Conservation (phyloP, 2,329 filamentous ascomycete genomes). For the Trichoderma atrobrunneum region DNA sequence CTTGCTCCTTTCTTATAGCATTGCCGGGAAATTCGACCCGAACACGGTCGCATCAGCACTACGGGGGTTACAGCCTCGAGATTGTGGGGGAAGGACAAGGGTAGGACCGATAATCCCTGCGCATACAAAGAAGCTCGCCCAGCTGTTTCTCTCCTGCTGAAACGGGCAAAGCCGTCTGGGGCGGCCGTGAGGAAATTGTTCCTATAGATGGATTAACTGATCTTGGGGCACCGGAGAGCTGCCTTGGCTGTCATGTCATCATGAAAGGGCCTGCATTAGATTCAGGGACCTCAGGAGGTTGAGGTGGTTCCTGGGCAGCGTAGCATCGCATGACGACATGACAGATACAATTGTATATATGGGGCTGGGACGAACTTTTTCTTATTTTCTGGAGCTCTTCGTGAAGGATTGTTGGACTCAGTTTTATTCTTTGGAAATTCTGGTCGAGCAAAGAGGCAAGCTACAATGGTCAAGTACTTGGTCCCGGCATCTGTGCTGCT, state of each 20-base stretch:
- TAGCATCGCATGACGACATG: slow-evolving; percentile 12
- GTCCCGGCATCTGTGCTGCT: slow-evolving; percentile 18
- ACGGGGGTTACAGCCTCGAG: background rate
- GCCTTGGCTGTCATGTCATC: background rate
- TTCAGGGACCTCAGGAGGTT: slow-evolving; percentile 2
- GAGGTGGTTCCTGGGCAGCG: background rate
- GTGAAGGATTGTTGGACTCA: background rate
- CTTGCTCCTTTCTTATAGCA: background rate
- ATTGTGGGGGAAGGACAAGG: slow-evolving; percentile 13
- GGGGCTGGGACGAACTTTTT: background rate
- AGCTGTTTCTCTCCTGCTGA: background rate
- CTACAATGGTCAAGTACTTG: slow-evolving; percentile 13
- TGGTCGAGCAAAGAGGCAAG: background rate
- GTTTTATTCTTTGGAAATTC: background rate
- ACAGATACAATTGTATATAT: slow-evolving; percentile 1
- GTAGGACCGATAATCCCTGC: slow-evolving; percentile 18
- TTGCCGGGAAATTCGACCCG: background rate
- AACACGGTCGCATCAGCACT: slow-evolving; percentile 9
- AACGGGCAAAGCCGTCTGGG: slow-evolving; percentile 4
- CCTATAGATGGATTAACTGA: slow-evolving; percentile 20
- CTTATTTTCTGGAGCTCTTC: background rate
- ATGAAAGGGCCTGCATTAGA: background rate
- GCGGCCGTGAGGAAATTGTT: background rate
- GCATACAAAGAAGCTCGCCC: background rate
- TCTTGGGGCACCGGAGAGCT: background rate